Evolutionary conservation across 1,284 basidiomycete species (phyloP).

Genomic region (Cryptococcus sp.): DNA sequence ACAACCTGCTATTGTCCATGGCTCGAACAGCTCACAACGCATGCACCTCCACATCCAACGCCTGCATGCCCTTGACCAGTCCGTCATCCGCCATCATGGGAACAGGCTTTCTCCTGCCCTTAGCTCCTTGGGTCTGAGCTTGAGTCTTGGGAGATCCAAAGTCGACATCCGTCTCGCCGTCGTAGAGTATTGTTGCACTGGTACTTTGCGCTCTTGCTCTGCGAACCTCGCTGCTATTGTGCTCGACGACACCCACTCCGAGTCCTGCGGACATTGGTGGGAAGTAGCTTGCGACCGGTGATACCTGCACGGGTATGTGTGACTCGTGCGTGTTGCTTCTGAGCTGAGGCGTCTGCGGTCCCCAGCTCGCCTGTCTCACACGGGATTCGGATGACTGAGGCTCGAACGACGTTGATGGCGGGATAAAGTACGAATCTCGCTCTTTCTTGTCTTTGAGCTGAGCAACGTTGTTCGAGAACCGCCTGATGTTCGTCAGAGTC

Average conservation of each 20-base stretch:
- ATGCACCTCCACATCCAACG: not conserved
- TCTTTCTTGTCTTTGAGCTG: conserved; percentile 10
- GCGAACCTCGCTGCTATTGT: not conserved
- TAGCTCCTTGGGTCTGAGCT: conserved; percentile 1
- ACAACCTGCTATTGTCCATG: conserved; percentile 1
- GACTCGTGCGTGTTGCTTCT: not conserved
- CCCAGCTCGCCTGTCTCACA: conserved; percentile 13
- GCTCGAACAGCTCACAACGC: not conserved
- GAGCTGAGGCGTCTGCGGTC: conserved; percentile 4
- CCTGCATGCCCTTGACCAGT: not conserved
- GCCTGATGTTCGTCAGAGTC: conserved; percentile 10
- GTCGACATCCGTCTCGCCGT: conserved; percentile 8
- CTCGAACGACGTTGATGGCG: conserved; percentile 1
- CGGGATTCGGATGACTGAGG: conserved; percentile 1
- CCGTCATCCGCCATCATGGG: conserved; percentile 14
- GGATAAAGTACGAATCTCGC: conserved; percentile 5
- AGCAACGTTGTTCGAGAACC: conserved; percentile 13
- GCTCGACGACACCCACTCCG: conserved; percentile 10
- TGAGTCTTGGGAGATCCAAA: conserved; percentile 3
- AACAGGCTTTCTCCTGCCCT: conserved; percentile 26
- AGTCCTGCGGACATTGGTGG: conserved; percentile 9
- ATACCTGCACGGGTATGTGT: not conserved
- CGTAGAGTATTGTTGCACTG: conserved; percentile 2
- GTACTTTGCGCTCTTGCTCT: not conserved
- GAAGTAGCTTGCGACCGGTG: conserved; percentile 5